Percentiles rank a stretch among this genome's conserved stretches.
phyloP scores from a whole-genome alignment of 768 basidiomycete genomes.

The Russula sp. region DNA sequence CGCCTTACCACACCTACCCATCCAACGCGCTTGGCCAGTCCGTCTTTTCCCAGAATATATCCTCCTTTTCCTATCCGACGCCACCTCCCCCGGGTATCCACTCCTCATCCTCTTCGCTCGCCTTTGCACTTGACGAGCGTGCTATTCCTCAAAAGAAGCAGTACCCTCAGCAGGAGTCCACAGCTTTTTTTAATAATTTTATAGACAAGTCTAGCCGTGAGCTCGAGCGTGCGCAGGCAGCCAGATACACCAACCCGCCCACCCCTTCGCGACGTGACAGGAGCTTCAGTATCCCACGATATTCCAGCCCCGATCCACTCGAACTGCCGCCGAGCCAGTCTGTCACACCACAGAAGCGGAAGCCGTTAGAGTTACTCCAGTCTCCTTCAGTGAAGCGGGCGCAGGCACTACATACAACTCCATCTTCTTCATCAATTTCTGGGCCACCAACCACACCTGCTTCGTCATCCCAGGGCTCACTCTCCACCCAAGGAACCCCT shows the following conservation, averaged over 20 bases:
- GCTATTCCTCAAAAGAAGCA: conserved; percentile 26
- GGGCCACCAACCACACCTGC: conserved; percentile 17
- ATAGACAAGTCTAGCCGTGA: conserved; percentile 49
- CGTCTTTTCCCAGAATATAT: conserved; percentile 53
- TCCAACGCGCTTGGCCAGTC: conserved; percentile 55
- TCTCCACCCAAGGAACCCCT: conserved; percentile 8
- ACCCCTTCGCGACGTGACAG: conserved; percentile 21
- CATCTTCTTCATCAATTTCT: conserved; percentile 10
- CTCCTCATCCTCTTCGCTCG: conserved; percentile 67
- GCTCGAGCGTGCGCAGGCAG: conserved; percentile 27
- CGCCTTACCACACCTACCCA: conserved; percentile 37
- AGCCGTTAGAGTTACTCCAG: conserved; percentile 48
- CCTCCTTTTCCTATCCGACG: conserved; percentile 63
- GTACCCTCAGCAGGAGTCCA: conserved; percentile 51
- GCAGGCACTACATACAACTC: conserved; percentile 27
- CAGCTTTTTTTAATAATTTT: conserved; percentile 59
- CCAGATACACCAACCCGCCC: conserved; percentile 23
- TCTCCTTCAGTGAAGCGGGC: conserved; percentile 61
- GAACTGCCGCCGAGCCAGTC: conserved; percentile 23
- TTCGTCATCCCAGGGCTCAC: conserved; percentile 15
- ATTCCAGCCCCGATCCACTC: conserved; percentile 25
- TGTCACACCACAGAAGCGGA: conserved; percentile 66
- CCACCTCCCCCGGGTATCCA: conserved; percentile 57
- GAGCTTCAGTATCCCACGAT: conserved; percentile 28
- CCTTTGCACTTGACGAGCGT: conserved; percentile 56